These are phyloP conservation scores for Neurospora africana DNA, from an alignment of 495 filamentous ascomycete genomes.

Conservation along the genomic window DNA sequence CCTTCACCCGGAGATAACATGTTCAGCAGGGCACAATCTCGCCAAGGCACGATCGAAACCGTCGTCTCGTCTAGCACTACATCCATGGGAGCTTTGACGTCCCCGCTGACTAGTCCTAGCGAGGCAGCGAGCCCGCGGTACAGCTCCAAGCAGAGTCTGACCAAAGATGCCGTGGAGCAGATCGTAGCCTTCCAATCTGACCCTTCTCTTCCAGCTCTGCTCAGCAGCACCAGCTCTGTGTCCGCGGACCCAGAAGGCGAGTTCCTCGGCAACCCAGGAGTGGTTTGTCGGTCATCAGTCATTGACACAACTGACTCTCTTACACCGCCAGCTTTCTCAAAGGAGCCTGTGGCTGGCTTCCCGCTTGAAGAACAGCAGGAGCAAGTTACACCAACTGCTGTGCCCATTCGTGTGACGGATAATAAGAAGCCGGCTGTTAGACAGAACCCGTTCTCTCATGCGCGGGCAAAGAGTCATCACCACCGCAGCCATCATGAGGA, in stretches of 20 bases:
- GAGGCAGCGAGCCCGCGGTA: slow-evolving; percentile 47
- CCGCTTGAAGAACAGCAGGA: slow-evolving; percentile 27
- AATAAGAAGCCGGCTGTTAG: background rate
- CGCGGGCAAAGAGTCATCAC: background rate
- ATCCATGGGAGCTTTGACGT: slow-evolving; percentile 30
- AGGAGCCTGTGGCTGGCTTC: slow-evolving; percentile 33
- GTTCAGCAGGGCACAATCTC: slow-evolving; percentile 14
- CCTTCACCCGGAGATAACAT: slow-evolving; percentile 42
- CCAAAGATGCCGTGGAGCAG: slow-evolving; percentile 44
- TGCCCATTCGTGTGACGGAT: background rate
- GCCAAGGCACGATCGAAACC: slow-evolving; percentile 29
- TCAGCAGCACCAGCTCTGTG: slow-evolving; percentile 73
- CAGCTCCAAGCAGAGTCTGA: slow-evolving; percentile 39
- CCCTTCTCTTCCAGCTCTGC: slow-evolving; percentile 64
- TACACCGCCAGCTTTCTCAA: slow-evolving; percentile 39
- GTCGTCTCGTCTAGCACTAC: slow-evolving; percentile 36
- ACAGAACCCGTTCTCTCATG: background rate
- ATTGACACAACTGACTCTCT: slow-evolving; percentile 42
- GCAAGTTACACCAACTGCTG: background rate
- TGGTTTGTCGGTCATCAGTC: slow-evolving; percentile 26
- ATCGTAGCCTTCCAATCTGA: slow-evolving; percentile 59
- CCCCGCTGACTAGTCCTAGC: slow-evolving; percentile 38
- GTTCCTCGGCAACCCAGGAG: slow-evolving; percentile 39
- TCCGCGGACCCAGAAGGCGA: slow-evolving; percentile 50
- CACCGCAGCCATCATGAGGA: slow-evolving; percentile 40